Percentiles rank a stretch among this genome's conserved stretches.
These are phyloP conservation scores for Gloeophyllum trabeum DNA, from an alignment of 768 basidiomycete species.

Conservation along the genomic window DNA sequence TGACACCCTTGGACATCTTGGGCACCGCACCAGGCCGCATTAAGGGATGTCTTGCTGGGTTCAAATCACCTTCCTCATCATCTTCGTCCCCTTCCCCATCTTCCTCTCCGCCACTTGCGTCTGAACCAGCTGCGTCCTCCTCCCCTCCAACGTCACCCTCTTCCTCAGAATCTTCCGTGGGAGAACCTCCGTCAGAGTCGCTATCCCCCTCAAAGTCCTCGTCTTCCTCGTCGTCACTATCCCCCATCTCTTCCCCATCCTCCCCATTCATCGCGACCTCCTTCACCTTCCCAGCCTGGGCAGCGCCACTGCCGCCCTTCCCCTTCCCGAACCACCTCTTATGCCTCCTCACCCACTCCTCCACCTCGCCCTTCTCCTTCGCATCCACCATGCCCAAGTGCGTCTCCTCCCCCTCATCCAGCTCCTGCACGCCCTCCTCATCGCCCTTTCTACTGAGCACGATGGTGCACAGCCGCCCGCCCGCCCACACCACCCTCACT, in stretches of 20 bases:
- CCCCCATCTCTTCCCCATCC: constrained; percentile 18
- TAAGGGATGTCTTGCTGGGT: constrained; percentile 7
- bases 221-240: constrained; percentile 1
- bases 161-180: not conserved
- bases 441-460: constrained; percentile 26
- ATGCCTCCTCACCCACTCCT: constrained; percentile 51
- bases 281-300: constrained; percentile 21
- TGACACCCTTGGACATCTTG: constrained; percentile 5
- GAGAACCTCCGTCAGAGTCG: not conserved
- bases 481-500: constrained; percentile 42
- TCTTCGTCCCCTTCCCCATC: constrained; percentile 4
- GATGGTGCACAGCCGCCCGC: constrained; percentile 59
- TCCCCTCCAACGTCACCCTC: not conserved
- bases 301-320: not conserved
- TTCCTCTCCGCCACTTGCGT: not conserved
- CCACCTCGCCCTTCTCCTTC: constrained; percentile 52
- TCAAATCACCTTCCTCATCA: constrained; percentile 2
- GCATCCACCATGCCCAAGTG: constrained; percentile 67
- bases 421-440: constrained; percentile 25
- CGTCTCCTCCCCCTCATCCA: constrained; percentile 41
- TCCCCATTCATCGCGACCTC: constrained; percentile 34
- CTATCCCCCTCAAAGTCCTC: constrained; percentile 1
- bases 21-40: constrained; percentile 7
- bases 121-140: not conserved
- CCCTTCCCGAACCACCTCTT: constrained; percentile 42